Evolutionary conservation across 768 basidiomycete genomes (phyloP).

Genomic region (Boletus rex-veris): DNA sequence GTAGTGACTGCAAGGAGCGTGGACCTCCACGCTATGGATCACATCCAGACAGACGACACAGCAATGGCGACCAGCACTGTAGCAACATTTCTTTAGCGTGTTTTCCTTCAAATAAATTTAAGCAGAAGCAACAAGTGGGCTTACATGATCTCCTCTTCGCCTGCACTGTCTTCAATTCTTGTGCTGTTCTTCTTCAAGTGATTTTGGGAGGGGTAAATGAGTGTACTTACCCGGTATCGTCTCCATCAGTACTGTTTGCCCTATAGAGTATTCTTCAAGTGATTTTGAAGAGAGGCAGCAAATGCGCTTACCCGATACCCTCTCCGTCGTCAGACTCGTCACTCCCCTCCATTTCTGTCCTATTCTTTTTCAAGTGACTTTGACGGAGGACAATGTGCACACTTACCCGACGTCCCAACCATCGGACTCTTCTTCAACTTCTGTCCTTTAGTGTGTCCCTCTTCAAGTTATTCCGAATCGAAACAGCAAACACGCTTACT

Average conservation of each 20-base stretch:
- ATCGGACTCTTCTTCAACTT: not conserved
- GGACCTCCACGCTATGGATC: slow-evolving; percentile 25
- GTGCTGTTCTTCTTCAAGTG: not conserved
- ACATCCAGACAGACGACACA: slow-evolving; percentile 36
- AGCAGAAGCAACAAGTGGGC: not conserved
- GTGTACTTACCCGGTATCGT: not conserved
- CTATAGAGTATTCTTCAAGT: not conserved
- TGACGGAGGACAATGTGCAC: not conserved
- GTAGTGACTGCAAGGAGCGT: slow-evolving; percentile 34
- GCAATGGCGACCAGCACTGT: slow-evolving; percentile 23
- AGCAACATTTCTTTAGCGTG: not conserved
- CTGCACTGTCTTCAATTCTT: not conserved
- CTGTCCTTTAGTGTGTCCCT: not conserved
- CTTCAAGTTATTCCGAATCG: not conserved
- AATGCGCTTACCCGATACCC: not conserved
- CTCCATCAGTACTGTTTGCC: not conserved
- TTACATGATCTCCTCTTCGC: not conserved
- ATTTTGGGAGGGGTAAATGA: not conserved
- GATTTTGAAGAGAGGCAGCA: not conserved
- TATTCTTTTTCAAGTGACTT: not conserved
- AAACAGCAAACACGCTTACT: not conserved
- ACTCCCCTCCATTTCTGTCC: not conserved
- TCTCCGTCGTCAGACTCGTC: not conserved
- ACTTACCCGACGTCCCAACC: not conserved
- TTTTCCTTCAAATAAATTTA: too few species aligned